Evolutionary conservation across 257 asterid genomes (phyloP), one percentile per base, ranked within the genome.

Genomic region (Ilex asprella): DNA sequence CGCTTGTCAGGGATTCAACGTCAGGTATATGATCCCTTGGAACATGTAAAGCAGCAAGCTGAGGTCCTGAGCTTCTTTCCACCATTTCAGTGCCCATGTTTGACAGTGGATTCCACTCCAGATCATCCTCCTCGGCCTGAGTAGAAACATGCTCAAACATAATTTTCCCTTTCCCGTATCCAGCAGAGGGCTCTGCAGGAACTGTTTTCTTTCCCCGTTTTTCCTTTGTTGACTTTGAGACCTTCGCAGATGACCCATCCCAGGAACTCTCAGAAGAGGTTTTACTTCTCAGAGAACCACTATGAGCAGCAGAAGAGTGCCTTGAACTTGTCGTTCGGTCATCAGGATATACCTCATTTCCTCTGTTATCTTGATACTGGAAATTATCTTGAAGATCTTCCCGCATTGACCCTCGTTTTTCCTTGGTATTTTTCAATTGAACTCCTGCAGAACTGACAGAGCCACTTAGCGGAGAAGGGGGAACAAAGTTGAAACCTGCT

Each of bases 1-100:
- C 95, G 75, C 86, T 87, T 32, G 91, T 71, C 77, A 89, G 95
- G 68, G 87, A 63, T 63, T 86, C 94, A 73, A 75, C 76, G 55
- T 77, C 82, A 60, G 94, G 65, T 49, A 70, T 62, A 68, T 74
- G 82, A 63, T 82, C 81, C 78, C 79, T 50, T 54, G 88, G 82
- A 63, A 72, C 75, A 73, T 78, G 87, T 70, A 75, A 61, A 50
- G 89, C 62, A 72, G 70, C 72, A 70, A 85, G 68, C 58, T 86
- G 89, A 52, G 85, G 68, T 61, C 75, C 79, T 21, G 70, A 65
- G 66, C 70, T 82, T 63, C 86, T 82, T 64, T 86, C 95, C 30
- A 67, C 65, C 67, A 67, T 59, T 75, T 86, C 94, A 30, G 78
- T 71, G 5, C 79, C 82, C 67, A 66, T 43, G 59, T 67, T 71